phyloP scores from a whole-genome alignment of 345 rosid genomes.

The Boechera retrofracta region DNA sequence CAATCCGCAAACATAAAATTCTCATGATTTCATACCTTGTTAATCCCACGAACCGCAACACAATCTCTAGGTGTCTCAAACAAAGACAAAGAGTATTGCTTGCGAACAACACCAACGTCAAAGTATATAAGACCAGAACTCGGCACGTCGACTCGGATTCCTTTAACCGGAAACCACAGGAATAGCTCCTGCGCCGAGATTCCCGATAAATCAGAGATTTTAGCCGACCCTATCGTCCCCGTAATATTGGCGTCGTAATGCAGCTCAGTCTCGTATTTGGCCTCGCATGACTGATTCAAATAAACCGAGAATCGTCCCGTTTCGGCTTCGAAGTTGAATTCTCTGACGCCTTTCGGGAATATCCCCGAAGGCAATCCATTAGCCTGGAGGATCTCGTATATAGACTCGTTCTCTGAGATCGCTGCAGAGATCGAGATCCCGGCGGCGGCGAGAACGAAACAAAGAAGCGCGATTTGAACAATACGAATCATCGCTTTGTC shows the following conservation, averaged over 20 bases:
- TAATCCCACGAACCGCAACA: constrained; percentile 44
- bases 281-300: constrained; percentile 81
- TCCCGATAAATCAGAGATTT: constrained; percentile 71
- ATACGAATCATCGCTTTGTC: constrained; percentile 38
- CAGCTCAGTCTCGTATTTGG: constrained; percentile 83
- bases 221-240: constrained; percentile 62
- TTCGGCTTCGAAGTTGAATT: constrained; percentile 51
- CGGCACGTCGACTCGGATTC: constrained; percentile 81
- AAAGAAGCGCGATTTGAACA: constrained; percentile 40
- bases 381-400: constrained; percentile 61
- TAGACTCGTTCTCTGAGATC: constrained; percentile 44
- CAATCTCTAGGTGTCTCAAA: constrained; percentile 89
- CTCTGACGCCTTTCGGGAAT: constrained; percentile 76
- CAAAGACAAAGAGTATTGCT: constrained; percentile 84
- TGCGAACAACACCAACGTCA: constrained; percentile 83
- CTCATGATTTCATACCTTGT: constrained; percentile 29
- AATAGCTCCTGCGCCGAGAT: constrained; percentile 86
- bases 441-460: constrained; percentile 30
- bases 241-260: constrained; percentile 80
- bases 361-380: constrained; percentile 84
- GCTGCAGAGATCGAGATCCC: constrained; percentile 35
- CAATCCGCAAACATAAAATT: neutral
- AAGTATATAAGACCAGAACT: constrained; percentile 89
- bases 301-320: constrained; percentile 73
- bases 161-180: constrained; percentile 88